Evolutionary conservation across 805 yeast genomes (phyloP).

Genomic region (Yamadazyma sp.): DNA sequence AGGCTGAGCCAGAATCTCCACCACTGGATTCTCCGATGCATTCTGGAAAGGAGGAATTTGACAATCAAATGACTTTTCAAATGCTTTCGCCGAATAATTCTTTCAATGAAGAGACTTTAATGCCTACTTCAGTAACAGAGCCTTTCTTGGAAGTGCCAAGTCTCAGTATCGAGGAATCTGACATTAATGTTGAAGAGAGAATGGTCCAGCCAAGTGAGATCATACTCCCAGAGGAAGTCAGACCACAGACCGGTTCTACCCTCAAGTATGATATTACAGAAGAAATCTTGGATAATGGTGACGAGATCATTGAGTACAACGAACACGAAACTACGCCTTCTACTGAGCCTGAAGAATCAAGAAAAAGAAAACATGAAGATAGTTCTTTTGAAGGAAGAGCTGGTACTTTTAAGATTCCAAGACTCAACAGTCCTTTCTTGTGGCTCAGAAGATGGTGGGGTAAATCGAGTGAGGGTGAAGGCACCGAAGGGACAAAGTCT

Average conservation of each 20-base stretch:
- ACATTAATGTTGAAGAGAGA: conserved; percentile 13
- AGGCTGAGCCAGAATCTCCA: conserved; percentile 6
- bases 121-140: conserved; percentile 3
- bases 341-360: conserved; percentile 19
- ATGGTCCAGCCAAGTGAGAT: conserved; percentile 11
- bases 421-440: background rate
- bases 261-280: conserved; percentile 15
- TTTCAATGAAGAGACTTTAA: background rate
- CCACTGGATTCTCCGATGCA: background rate
- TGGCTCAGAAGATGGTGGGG: conserved; percentile 2
- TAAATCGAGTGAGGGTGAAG: too few relatives aligned
- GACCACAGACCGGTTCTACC: conserved; percentile 2
- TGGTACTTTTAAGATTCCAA: conserved; percentile 2
- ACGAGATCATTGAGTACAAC: background rate
- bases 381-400: conserved; percentile 4
- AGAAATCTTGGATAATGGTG: conserved; percentile 14
- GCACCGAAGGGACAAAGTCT: too few relatives aligned
- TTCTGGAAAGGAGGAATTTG: conserved; percentile 2
- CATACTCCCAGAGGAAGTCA: conserved; percentile 5
- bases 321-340: background rate
- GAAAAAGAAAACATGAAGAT: conserved; percentile 12
- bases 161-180: conserved; percentile 1
- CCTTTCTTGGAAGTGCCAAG: conserved; percentile 6
- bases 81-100: background rate
- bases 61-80: background rate